Percentiles rank a stretch among this genome's conserved stretches.
These are phyloP conservation scores for Claviceps quebecensis DNA, from an alignment of 2,329 filamentous ascomycete genomes.

Conservation along the genomic window DNA sequence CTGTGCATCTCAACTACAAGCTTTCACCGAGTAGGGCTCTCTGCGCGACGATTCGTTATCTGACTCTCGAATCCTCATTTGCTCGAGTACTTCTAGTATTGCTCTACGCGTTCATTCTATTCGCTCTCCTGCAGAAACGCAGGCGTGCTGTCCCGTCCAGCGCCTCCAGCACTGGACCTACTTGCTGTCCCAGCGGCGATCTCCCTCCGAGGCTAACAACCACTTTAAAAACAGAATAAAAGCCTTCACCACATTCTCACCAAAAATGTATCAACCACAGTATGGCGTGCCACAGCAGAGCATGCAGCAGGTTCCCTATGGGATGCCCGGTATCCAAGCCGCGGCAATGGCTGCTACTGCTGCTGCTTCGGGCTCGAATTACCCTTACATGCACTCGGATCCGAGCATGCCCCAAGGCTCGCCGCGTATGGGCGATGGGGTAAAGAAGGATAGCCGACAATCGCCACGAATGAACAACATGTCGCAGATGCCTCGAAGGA, in stretches of 20 bases:
- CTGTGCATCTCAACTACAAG: conserved; percentile 19
- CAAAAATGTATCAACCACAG: conserved; percentile 62
- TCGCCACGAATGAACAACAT: conserved; percentile 62
- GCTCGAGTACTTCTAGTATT: conserved; percentile 5
- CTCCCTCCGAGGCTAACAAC: not conserved
- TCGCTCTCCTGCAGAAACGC: conserved; percentile 6
- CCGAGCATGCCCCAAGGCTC: conserved; percentile 56
- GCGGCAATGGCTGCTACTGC: conserved; percentile 88
- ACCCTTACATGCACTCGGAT: conserved; percentile 61
- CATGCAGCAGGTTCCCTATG: conserved; percentile 56
- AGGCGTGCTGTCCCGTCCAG: conserved; percentile 1
- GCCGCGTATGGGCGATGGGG: conserved; percentile 64
- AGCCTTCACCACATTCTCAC: conserved; percentile 26
- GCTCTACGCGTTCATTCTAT: conserved; percentile 7
- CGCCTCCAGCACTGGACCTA: not conserved
- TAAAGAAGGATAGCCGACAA: conserved; percentile 56
- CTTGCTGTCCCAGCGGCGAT: not conserved
- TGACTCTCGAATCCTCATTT: conserved; percentile 5
- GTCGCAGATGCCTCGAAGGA: conserved; percentile 48
- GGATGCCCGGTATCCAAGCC: conserved; percentile 69
- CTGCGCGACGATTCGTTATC: conserved; percentile 12
- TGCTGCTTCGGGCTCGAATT: conserved; percentile 70
- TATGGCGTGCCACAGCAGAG: conserved; percentile 60
- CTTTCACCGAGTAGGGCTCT: conserved; percentile 14
- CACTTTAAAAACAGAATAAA: conserved; percentile 15